These are phyloP conservation scores for Ceratocystis eucalypticola DNA, from an alignment of 2,329 filamentous ascomycete species.

Conservation along the genomic window DNA sequence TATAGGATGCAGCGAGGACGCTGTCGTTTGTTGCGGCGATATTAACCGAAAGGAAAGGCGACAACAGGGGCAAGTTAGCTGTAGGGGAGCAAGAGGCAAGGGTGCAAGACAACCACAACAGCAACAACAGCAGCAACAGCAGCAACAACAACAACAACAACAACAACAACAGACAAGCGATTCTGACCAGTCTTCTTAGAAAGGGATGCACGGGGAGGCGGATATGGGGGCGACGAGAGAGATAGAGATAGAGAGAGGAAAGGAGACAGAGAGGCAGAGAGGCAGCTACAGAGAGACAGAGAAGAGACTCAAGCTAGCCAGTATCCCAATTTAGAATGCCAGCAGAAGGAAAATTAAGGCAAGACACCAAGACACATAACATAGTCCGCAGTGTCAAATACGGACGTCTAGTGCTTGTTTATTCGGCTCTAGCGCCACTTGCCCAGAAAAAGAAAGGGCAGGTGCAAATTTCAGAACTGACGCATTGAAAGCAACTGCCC, in stretches of 20 bases:
- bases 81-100: neutral
- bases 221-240: no score
- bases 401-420: neutral
- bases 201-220: no score
- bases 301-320: neutral
- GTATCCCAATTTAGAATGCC: neutral
- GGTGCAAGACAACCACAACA: neutral
- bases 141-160: neutral
- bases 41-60: conserved; percentile 3
- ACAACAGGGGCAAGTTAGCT: neutral
- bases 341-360: neutral
- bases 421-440: neutral
- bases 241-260: no score
- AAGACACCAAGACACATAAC: neutral
- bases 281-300: neutral
- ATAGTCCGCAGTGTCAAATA: no score
- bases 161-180: neutral
- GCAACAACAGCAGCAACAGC: neutral
- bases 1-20: neutral
- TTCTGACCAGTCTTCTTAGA: neutral
- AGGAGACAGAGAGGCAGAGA: no score
- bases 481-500: neutral
- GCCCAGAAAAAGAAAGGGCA: neutral
- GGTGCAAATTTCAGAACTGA: neutral
- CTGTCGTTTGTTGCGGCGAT: conserved; percentile 5